Conservation (phyloP, 352 stramenopile species). For the Elongisporangium undulatum region DNA sequence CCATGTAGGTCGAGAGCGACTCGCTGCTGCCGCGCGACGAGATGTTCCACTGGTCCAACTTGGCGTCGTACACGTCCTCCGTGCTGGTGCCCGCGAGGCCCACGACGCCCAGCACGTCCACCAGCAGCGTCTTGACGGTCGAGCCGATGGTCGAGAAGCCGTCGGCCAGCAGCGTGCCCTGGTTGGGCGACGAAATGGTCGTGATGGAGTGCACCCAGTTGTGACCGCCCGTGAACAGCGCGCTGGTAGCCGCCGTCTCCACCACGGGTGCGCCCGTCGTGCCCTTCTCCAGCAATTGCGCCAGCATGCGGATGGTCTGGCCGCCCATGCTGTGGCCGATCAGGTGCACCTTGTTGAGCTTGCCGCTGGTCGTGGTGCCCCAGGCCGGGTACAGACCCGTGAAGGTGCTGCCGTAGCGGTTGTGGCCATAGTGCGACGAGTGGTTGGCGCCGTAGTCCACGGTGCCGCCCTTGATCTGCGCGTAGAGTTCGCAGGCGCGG, state of each 20-base stretch:
- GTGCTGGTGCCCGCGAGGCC: conserved; percentile 17
- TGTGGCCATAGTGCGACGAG: conserved; percentile 26
- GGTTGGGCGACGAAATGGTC: conserved; percentile 50
- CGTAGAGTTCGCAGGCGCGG: conserved; percentile 56
- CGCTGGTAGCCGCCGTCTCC: conserved; percentile 18
- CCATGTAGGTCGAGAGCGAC: conserved; percentile 22
- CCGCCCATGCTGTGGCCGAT: conserved; percentile 75
- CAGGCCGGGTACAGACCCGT: conserved; percentile 53
- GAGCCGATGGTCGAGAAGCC: conserved; percentile 32
- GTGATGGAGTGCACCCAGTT: conserved; percentile 69
- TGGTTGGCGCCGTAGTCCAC: conserved; percentile 46
- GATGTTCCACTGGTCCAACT: conserved; percentile 55
- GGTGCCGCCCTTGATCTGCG: conserved; percentile 45
- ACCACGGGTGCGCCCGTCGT: conserved; percentile 27
- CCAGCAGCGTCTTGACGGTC: conserved; percentile 29
- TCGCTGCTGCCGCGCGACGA: conserved; percentile 22
- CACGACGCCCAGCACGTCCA: conserved; percentile 25
- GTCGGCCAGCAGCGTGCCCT: conserved; percentile 45
- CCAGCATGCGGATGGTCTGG: conserved; percentile 64
- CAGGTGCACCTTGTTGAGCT: conserved; percentile 61
- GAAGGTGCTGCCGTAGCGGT: conserved; percentile 33
- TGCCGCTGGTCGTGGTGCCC: conserved; percentile 35
- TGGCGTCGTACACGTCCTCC: conserved; percentile 35
- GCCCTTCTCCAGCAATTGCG: conserved; percentile 56
- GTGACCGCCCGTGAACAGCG: conserved; percentile 41